Conservation (phyloP, 2,329 filamentous ascomycete species). For the Chalara sp. region DNA sequence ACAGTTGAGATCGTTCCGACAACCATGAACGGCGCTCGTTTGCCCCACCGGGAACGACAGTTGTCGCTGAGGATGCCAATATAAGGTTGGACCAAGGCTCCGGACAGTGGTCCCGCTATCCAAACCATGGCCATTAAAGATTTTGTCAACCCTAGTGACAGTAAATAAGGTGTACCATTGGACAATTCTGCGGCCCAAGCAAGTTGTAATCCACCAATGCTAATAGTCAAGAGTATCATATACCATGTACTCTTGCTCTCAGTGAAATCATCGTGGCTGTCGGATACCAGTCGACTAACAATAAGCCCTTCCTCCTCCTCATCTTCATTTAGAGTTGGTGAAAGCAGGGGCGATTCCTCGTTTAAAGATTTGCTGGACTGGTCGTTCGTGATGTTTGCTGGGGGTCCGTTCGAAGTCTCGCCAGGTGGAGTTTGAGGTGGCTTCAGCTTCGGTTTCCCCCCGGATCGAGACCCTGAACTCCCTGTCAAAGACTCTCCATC, state of each 20-base stretch:
- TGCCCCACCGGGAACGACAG: conserved; percentile 68
- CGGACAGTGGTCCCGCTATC: conserved; percentile 76
- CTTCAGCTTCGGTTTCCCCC: no score
- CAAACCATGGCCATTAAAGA: conserved; percentile 77
- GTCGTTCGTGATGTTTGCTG: background rate
- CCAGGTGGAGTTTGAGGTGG: conserved; percentile 1
- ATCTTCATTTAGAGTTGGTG: conserved; percentile 28
- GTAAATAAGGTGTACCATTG: conserved; percentile 79
- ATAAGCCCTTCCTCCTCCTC: conserved; percentile 33
- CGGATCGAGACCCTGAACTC: no score
- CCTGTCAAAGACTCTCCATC: no score
- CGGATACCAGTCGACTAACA: conserved; percentile 26
- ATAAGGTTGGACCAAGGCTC: conserved; percentile 74
- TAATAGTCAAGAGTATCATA: conserved; percentile 76
- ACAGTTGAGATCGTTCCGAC: conserved; percentile 62
- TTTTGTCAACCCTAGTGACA: conserved; percentile 77
- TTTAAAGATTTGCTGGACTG: conserved; percentile 24
- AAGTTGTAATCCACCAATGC: conserved; percentile 84
- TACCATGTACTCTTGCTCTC: conserved; percentile 79
- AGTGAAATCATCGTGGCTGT: conserved; percentile 37
- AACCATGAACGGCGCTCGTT: conserved; percentile 76
- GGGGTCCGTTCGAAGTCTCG: conserved; percentile 6
- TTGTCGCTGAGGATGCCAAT: conserved; percentile 77
- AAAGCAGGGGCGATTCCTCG: conserved; percentile 44
- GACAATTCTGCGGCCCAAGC: conserved; percentile 95